These are phyloP conservation scores for Phytophthora fragariaefolia DNA, from an alignment of 352 stramenopile species.

Conservation along the genomic window DNA sequence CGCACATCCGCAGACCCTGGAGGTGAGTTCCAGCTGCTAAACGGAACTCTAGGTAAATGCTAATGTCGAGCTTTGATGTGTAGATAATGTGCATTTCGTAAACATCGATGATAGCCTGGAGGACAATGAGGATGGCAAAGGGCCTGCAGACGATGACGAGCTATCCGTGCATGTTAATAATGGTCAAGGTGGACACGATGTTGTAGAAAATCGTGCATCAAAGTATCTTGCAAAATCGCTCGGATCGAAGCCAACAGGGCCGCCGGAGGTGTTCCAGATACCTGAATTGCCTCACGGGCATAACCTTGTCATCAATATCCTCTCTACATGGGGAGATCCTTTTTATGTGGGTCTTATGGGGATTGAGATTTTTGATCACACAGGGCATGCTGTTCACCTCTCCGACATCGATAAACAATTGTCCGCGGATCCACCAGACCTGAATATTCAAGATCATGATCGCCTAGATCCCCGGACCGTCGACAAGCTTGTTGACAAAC, in stretches of 20 bases:
- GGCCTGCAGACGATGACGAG: constrained; percentile 15
- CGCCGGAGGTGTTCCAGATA: constrained; percentile 65
- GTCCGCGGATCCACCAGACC: constrained; percentile 74
- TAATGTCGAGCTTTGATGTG: not conserved
- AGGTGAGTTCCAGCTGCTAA: constrained; percentile 30
- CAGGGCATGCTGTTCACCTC: constrained; percentile 67
- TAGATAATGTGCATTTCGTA: constrained; percentile 80
- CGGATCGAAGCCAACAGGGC: constrained; percentile 13
- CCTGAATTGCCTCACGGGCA: constrained; percentile 74
- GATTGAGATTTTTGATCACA: constrained; percentile 90
- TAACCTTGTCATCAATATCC: constrained; percentile 82
- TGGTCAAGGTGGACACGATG: not conserved
- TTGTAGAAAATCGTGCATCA: constrained; percentile 16
- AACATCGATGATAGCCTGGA: constrained; percentile 70
- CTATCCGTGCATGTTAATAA: constrained; percentile 7
- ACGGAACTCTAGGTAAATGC: not conserved
- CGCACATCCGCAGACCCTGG: constrained; percentile 64
- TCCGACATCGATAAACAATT: constrained; percentile 75
- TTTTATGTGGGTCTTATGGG: constrained; percentile 93
- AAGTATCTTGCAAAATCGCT: constrained; percentile 33
- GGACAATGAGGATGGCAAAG: constrained; percentile 13
- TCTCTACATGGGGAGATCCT: constrained; percentile 90
- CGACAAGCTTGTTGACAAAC: constrained; percentile 91
- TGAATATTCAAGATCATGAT: constrained; percentile 86
- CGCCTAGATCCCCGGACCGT: constrained; percentile 79